Percentiles rank a stretch among this genome's conserved stretches.
Conservation (phyloP, 441 rosid species). For the Isatis lusitanica region DNA sequence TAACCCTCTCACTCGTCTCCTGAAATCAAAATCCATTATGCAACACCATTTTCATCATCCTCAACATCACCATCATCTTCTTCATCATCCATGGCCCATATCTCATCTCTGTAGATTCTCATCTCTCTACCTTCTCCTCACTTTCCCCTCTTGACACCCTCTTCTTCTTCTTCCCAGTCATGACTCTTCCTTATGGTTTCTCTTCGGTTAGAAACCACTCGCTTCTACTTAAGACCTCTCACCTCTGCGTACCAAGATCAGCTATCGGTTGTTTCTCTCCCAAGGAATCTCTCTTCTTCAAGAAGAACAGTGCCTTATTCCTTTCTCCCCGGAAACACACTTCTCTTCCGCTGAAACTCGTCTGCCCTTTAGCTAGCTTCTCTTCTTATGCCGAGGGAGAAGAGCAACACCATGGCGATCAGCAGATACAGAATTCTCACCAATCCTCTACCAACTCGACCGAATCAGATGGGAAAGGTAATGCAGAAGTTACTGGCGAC, state of each 20-base stretch:
- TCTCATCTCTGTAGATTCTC: slow-evolving; percentile 37
- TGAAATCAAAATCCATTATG: slow-evolving; percentile 38
- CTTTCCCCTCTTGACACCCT: background rate
- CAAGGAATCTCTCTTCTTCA: slow-evolving; percentile 39
- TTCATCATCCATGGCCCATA: slow-evolving; percentile 34
- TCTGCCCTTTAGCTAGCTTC: slow-evolving; percentile 59
- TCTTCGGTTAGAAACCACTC: slow-evolving; percentile 62
- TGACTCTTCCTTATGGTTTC: slow-evolving; percentile 68
- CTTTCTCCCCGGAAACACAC: slow-evolving; percentile 34
- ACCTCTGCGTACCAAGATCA: slow-evolving; percentile 46
- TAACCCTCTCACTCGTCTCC: slow-evolving; percentile 22
- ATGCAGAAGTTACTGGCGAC: slow-evolving; percentile 37
- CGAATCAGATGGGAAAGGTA: slow-evolving; percentile 35
- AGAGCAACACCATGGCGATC: slow-evolving; percentile 37
- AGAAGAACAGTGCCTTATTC: slow-evolving; percentile 34
- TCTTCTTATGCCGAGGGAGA: slow-evolving; percentile 75
- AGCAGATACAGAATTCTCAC: slow-evolving; percentile 25
- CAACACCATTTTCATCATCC: slow-evolving; percentile 56
- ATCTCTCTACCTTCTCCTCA: slow-evolving; percentile 25
- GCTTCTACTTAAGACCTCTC: slow-evolving; percentile 42
- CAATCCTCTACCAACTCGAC: slow-evolving; percentile 25
- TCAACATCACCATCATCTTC: slow-evolving; percentile 38
- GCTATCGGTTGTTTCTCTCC: slow-evolving; percentile 33
- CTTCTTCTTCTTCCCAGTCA: slow-evolving; percentile 37
- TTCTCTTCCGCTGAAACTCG: slow-evolving; percentile 42